Conservation (phyloP, 768 basidiomycete genomes). For the Mycena haematopus region DNA sequence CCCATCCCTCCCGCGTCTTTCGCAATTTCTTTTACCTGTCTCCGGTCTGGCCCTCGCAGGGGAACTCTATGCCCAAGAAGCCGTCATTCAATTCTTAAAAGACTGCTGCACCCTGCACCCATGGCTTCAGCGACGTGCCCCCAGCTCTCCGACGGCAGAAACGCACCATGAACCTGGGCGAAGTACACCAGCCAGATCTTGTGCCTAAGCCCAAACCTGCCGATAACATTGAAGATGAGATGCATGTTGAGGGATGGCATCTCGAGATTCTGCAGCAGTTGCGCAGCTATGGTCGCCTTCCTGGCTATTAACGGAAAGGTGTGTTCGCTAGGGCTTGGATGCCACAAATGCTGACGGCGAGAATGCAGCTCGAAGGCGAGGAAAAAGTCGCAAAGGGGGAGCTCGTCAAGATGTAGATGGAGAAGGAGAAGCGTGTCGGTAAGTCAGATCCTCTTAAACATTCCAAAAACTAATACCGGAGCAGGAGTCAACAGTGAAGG, state of each 20-base stretch:
- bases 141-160: constrained; percentile 32
- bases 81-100: no score
- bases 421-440: constrained; percentile 82
- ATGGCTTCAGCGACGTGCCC: constrained; percentile 36
- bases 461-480: not conserved
- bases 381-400: constrained; percentile 63
- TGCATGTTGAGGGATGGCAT: constrained; percentile 67
- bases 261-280: constrained; percentile 75
- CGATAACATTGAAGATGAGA: constrained; percentile 44
- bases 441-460: not conserved
- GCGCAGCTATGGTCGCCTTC: constrained; percentile 88
- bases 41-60: no score
- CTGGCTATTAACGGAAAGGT: constrained; percentile 78
- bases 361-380: constrained; percentile 34
- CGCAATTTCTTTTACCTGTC: no score
- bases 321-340: constrained; percentile 16
- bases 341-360: constrained; percentile 12
- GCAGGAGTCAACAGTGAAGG: constrained; percentile 76
- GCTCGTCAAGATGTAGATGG: constrained; percentile 80
- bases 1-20: no score
- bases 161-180: constrained; percentile 48
- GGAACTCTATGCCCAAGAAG: no score
- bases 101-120: no score
- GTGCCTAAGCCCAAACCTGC: constrained; percentile 38
- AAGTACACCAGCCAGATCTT: constrained; percentile 69